These are phyloP conservation scores for Hibiscus mutabilis DNA, from an alignment of 345 rosid genomes.

Conservation along the genomic window DNA sequence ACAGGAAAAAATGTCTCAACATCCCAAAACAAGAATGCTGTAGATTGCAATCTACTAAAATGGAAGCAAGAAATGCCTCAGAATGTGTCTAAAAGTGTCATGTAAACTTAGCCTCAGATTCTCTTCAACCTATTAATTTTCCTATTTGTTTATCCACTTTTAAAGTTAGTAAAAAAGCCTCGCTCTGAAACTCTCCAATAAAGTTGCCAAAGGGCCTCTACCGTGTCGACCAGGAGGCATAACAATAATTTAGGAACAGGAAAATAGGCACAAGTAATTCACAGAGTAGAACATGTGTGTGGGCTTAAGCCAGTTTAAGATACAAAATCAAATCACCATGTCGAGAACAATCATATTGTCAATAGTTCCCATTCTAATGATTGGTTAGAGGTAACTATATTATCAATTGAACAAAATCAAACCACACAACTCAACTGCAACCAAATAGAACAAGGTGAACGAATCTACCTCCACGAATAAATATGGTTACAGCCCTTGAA, in stretches of 20 bases:
- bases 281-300: neutral
- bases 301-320: neutral
- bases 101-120: no score
- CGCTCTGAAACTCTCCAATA: neutral
- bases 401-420: neutral
- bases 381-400: neutral
- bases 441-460: neutral
- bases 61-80: neutral
- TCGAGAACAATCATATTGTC: neutral
- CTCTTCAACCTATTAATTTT: neutral
- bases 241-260: neutral
- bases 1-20: neutral
- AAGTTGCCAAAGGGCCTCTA: neutral
- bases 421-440: conserved; percentile 4
- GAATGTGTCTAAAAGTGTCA: no score
- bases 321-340: neutral
- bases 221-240: neutral
- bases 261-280: neutral
- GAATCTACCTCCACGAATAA: conserved; percentile 86
- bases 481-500: conserved; percentile 79
- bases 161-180: neutral
- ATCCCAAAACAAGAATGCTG: neutral
- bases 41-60: neutral
- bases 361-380: no score
- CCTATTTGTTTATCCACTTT: neutral